Percentiles rank a stretch among this genome's conserved stretches.
Evolutionary conservation across 345 rosid species (phyloP).

Genomic region (Salix brachista): DNA sequence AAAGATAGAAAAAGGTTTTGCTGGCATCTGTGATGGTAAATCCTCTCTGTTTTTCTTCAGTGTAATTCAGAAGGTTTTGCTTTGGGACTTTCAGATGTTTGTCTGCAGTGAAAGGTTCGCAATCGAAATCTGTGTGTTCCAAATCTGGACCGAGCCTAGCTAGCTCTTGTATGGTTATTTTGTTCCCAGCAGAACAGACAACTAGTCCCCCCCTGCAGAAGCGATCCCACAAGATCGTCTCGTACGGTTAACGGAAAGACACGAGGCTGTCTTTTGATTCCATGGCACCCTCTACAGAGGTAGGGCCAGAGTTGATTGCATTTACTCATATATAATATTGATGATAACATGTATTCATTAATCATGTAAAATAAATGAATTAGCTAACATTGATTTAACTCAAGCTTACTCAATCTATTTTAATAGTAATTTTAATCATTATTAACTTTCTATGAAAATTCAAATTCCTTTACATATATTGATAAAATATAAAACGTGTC

Average conservation of each 20-base stretch:
- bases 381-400: too few species aligned
- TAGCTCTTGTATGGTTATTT: conserved; percentile 59
- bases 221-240: conserved; percentile 70
- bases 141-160: conserved; percentile 64
- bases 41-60: not conserved
- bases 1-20: not conserved
- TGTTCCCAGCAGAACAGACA: conserved; percentile 62
- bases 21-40: not conserved
- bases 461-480: too few species aligned
- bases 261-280: conserved; percentile 68
- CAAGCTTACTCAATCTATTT: too few species aligned
- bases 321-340: not conserved
- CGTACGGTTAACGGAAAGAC: conserved; percentile 69
- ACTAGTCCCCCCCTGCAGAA: conserved; percentile 80
- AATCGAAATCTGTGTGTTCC: conserved; percentile 80
- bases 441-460: too few species aligned
- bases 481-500: too few species aligned
- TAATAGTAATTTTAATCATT: too few species aligned
- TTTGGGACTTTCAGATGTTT: conserved; percentile 16
- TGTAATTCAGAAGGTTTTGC: not conserved
- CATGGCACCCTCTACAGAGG: conserved; percentile 51
- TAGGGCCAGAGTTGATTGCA: conserved; percentile 40
- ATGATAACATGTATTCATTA: too few species aligned
- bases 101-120: conserved; percentile 46
- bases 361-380: too few species aligned